These are phyloP conservation scores for Rubus parviflorus DNA, from an alignment of 306 rosid species.

Conservation along the genomic window DNA sequence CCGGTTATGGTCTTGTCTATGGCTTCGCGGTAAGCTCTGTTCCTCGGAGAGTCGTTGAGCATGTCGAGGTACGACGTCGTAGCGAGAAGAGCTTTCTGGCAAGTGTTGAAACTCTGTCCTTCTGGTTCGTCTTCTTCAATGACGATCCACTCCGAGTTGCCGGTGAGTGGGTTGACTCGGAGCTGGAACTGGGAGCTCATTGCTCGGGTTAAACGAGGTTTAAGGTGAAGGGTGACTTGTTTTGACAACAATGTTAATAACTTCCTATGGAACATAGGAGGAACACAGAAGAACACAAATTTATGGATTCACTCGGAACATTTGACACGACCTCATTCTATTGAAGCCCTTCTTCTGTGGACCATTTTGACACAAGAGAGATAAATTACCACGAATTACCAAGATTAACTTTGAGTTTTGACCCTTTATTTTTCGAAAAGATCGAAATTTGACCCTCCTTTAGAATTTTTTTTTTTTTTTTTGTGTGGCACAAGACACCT, in stretches of 20 bases:
- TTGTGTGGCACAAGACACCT: no score
- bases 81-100: slow-evolving; percentile 57
- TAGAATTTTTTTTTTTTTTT: no score
- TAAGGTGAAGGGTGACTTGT: slow-evolving; percentile 11
- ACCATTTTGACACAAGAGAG: no score
- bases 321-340: no score
- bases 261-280: background rate
- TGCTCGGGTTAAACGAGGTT: slow-evolving; percentile 31
- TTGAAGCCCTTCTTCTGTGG: no score
- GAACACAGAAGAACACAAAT: background rate
- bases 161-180: slow-evolving; percentile 70
- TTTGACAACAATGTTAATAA: background rate
- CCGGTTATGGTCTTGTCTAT: slow-evolving; percentile 61
- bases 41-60: slow-evolving; percentile 80
- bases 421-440: no score
- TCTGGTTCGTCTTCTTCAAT: slow-evolving; percentile 57
- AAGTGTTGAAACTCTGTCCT: slow-evolving; percentile 14
- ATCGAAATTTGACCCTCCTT: no score
- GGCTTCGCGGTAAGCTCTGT: slow-evolving; percentile 72
- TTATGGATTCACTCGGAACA: background rate
- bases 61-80: slow-evolving; percentile 87
- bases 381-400: no score
- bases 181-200: slow-evolving; percentile 80
- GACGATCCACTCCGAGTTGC: slow-evolving; percentile 90
- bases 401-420: no score